These are phyloP conservation scores for Aspergillus texensis DNA, from an alignment of 2,329 filamentous ascomycete species.

Conservation along the genomic window DNA sequence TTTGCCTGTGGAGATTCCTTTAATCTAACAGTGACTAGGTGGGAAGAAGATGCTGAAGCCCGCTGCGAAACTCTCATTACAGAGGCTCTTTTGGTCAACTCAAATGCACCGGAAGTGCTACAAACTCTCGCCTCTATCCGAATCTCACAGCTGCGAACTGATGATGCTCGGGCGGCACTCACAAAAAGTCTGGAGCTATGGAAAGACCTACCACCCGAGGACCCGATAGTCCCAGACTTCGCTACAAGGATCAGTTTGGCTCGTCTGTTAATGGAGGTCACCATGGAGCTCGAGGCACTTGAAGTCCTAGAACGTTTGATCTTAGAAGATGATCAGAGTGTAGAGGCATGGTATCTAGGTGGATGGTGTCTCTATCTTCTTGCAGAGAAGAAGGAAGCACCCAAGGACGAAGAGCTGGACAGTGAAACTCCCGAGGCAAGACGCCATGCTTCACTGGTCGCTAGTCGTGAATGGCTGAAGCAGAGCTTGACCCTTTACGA, in stretches of 20 bases:
- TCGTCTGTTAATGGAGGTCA: constrained; percentile 85
- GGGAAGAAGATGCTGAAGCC: constrained; percentile 86
- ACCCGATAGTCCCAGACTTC: constrained; percentile 79
- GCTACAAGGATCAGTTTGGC: constrained; percentile 81
- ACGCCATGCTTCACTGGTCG: constrained; percentile 67
- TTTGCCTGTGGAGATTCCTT: neutral
- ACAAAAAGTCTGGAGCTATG: constrained; percentile 79
- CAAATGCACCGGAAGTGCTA: constrained; percentile 81
- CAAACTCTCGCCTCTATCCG: constrained; percentile 93
- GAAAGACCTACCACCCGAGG: constrained; percentile 73
- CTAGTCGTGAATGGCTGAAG: constrained; percentile 79
- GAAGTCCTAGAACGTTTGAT: constrained; percentile 82
- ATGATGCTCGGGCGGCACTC: constrained; percentile 80
- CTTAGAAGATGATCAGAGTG: constrained; percentile 86
- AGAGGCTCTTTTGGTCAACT: constrained; percentile 83
- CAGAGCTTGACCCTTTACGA: constrained; percentile 80
- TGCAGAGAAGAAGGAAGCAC: constrained; percentile 47
- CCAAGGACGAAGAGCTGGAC: constrained; percentile 35
- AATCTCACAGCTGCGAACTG: constrained; percentile 79
- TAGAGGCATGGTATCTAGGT: constrained; percentile 96
- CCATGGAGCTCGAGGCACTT: constrained; percentile 81
- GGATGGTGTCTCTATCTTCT: constrained; percentile 88
- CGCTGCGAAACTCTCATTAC: constrained; percentile 87
- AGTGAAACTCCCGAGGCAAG: constrained; percentile 49
- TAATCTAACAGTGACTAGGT: constrained; percentile 42